A percentile compares a stretch with the other conserved stretches of the same genome.
These are phyloP conservation scores for Fusarium concolor DNA, from an alignment of 2,329 filamentous ascomycete genomes.

Conservation along the genomic window DNA sequence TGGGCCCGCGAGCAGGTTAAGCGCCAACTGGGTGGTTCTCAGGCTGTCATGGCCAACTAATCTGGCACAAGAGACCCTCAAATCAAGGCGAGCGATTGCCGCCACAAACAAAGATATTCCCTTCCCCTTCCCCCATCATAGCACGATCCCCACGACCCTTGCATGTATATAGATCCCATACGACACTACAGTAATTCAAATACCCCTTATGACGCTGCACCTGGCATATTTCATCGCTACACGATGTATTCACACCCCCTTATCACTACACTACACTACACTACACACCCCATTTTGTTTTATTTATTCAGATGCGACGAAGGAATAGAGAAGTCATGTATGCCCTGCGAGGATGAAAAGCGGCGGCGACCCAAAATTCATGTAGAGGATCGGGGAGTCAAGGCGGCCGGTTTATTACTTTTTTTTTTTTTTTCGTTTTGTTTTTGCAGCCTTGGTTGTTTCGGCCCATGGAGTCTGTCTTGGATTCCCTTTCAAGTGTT, in stretches of 20 bases:
- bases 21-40: conserved; percentile 75
- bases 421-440: conserved; percentile 34
- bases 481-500: conserved; percentile 54
- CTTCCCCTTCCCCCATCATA: conserved; percentile 45
- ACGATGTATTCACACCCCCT: conserved; percentile 42
- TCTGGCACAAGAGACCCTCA: not conserved
- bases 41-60: conserved; percentile 64
- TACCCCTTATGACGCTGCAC: conserved; percentile 53
- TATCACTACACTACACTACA: conserved; percentile 29
- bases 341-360: conserved; percentile 51
- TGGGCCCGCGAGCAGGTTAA: conserved; percentile 99
- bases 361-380: conserved; percentile 55
- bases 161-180: conserved; percentile 55
- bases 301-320: conserved; percentile 48
- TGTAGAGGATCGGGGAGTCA: conserved; percentile 57
- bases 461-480: conserved; percentile 38
- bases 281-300: conserved; percentile 45
- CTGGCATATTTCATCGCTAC: conserved; percentile 42
- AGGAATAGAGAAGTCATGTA: conserved; percentile 59
- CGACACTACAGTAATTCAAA: conserved; percentile 55
- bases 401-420: conserved; percentile 49
- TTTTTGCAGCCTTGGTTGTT: conserved; percentile 41
- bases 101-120: conserved; percentile 28
- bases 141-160: conserved; percentile 54
- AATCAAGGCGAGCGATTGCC: conserved; percentile 6